phyloP scores from a whole-genome alignment of 441 rosid species.

The Erysimum cheiri region DNA sequence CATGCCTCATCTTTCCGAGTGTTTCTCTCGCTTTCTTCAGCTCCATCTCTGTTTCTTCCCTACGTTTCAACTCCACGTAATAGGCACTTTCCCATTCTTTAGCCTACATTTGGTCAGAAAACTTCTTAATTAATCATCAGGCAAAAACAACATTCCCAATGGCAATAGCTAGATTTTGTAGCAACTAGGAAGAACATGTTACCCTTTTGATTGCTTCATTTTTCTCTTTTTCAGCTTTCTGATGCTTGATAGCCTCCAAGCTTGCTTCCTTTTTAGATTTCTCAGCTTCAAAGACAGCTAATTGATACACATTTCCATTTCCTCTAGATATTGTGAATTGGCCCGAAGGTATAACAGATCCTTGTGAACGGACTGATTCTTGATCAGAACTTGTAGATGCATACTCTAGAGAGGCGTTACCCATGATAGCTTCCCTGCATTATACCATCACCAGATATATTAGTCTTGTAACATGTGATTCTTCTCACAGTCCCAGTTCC shows the following conservation, averaged over 20 bases:
- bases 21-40: slow-evolving; percentile 43
- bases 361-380: slow-evolving; percentile 38
- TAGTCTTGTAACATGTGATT: not conserved
- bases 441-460: slow-evolving; percentile 19
- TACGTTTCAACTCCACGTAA: slow-evolving; percentile 40
- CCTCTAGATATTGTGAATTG: not conserved
- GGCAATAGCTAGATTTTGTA: slow-evolving; percentile 8
- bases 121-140: not conserved
- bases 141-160: not conserved
- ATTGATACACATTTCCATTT: not conserved
- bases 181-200: slow-evolving; percentile 4
- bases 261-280: slow-evolving; percentile 29
- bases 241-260: slow-evolving; percentile 49
- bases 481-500: slow-evolving; percentile 8
- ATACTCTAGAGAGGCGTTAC: not conserved
- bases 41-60: slow-evolving; percentile 47
- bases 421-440: slow-evolving; percentile 35
- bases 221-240: slow-evolving; percentile 49
- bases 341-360: not conserved
- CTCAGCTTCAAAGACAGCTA: not conserved
- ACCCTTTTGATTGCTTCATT: slow-evolving; percentile 50
- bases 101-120: slow-evolving; percentile 27
- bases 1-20: slow-evolving; percentile 42
- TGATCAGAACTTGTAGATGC: slow-evolving; percentile 33
- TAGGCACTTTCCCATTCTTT: slow-evolving; percentile 43